Percentiles rank a stretch among this genome's conserved stretches.
These are phyloP conservation scores for Saccharomyces uvarum DNA, from an alignment of 1,139 yeast genomes.

Conservation along the genomic window DNA sequence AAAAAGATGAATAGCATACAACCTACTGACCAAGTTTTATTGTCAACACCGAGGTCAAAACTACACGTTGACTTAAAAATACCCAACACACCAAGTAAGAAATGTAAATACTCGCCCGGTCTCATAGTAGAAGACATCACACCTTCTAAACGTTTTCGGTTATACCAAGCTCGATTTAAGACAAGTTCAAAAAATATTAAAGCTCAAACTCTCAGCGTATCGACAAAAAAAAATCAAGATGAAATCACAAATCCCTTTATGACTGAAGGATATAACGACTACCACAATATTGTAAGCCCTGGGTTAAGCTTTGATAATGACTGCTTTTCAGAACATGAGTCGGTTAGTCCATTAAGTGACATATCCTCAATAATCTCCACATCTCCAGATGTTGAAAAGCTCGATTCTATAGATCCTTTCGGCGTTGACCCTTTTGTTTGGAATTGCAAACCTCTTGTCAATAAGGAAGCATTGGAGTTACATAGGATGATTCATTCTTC, in stretches of 20 bases:
- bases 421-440: slow-evolving; percentile 5
- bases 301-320: neutral
- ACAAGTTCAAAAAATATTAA: slow-evolving; percentile 4
- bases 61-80: neutral
- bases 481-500: slow-evolving; percentile 15
- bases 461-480: slow-evolving; percentile 13
- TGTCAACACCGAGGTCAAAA: slow-evolving; percentile 12
- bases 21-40: neutral
- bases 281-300: slow-evolving; percentile 11
- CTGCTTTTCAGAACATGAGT: neutral
- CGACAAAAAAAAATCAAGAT: neutral
- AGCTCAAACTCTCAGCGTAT: slow-evolving; percentile 1
- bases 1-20: neutral
- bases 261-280: neutral
- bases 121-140: slow-evolving; percentile 3
- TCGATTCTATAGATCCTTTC: slow-evolving; percentile 10
- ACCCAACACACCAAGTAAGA: slow-evolving; percentile 17
- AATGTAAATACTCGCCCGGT: slow-evolving; percentile 1
- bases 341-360: slow-evolving; percentile 6
- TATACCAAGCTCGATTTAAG: slow-evolving; percentile 1
- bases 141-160: slow-evolving; percentile 11
- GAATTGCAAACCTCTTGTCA: slow-evolving; percentile 10
- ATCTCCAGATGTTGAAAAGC: slow-evolving; percentile 13
- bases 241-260: slow-evolving; percentile 3
- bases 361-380: slow-evolving; percentile 13